Percentiles rank a stretch among this genome's conserved stretches.
phyloP scores from a whole-genome alignment of 83 land plant species.

The Thuja plicata region DNA sequence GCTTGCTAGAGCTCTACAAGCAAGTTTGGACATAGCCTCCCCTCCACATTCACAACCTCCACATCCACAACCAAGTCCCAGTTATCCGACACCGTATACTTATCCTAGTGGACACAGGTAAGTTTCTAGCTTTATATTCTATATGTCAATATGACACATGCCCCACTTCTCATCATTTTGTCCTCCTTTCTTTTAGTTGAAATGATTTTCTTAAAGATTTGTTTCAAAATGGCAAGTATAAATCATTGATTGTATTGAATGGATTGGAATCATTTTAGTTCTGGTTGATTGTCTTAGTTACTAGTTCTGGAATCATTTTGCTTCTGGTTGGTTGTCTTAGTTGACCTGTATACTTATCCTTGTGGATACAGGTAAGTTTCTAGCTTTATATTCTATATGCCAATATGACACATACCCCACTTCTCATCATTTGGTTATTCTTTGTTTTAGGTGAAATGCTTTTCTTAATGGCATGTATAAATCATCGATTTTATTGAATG shows the following conservation, averaged over 20 bases:
- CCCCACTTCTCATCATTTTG: not conserved
- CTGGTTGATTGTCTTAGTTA: not conserved
- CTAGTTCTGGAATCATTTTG: not conserved
- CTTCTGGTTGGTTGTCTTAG: too few relatives aligned
- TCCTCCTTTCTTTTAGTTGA: not conserved
- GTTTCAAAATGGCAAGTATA: not conserved
- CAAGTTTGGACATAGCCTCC: constrained; percentile 33
- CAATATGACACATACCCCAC: not conserved
- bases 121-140: not conserved
- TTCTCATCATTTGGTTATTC: not conserved
- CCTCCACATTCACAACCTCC: constrained; percentile 24
- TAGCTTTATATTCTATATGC: not conserved
- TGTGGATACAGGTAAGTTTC: constrained; percentile 33
- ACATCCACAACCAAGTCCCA: constrained; percentile 17
- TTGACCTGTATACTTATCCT: constrained; percentile 22
- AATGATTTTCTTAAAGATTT: not conserved
- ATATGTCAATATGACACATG: constrained; percentile 1
- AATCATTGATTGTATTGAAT: not conserved
- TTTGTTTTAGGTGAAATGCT: not conserved
- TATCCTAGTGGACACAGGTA: constrained; percentile 41
- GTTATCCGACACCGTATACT: constrained; percentile 20
- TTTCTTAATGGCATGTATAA: not conserved
- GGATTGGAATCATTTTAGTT: not conserved
- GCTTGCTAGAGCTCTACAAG: constrained; percentile 55
- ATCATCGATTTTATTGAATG: not conserved